These are phyloP conservation scores for Gloeostereum incarnatum DNA, from an alignment of 768 basidiomycete genomes.

Conservation along the genomic window DNA sequence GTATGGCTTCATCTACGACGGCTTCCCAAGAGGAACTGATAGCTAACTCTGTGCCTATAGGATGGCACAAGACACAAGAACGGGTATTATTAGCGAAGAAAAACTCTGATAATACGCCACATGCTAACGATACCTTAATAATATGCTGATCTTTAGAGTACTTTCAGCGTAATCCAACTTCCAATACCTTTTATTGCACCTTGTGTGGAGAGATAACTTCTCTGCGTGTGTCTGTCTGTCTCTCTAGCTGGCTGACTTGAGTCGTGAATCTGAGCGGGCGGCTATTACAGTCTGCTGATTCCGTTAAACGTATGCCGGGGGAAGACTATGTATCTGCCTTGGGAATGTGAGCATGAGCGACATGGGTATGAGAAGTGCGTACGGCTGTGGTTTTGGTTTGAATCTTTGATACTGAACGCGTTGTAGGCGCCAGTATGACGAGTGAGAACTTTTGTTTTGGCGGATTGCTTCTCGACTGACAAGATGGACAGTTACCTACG, in stretches of 20 bases:
- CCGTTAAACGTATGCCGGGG: constrained; percentile 84
- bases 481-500: constrained; percentile 58
- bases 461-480: not conserved
- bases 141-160: no score
- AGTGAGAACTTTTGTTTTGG: constrained; percentile 43
- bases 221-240: constrained; percentile 60
- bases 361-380: constrained; percentile 81
- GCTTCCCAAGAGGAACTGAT: constrained; percentile 84
- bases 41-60: constrained; percentile 62
- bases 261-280: not conserved
- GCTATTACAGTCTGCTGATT: constrained; percentile 56
- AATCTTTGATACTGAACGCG: not conserved
- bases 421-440: constrained; percentile 88
- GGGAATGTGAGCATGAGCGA: constrained; percentile 88
- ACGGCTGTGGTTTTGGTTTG: not conserved
- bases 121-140: no score
- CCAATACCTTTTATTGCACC: no score
- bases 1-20: constrained; percentile 67
- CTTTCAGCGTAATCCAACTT: no score
- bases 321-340: constrained; percentile 72
- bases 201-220: constrained; percentile 88
- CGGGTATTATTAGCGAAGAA: no score
- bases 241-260: not conserved
- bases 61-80: no score
- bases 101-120: no score